Evolutionary conservation across 2,329 filamentous ascomycete genomes (phyloP), one percentile per base, ranked within the genome.

Genomic region (Colletotrichum siamense): DNA sequence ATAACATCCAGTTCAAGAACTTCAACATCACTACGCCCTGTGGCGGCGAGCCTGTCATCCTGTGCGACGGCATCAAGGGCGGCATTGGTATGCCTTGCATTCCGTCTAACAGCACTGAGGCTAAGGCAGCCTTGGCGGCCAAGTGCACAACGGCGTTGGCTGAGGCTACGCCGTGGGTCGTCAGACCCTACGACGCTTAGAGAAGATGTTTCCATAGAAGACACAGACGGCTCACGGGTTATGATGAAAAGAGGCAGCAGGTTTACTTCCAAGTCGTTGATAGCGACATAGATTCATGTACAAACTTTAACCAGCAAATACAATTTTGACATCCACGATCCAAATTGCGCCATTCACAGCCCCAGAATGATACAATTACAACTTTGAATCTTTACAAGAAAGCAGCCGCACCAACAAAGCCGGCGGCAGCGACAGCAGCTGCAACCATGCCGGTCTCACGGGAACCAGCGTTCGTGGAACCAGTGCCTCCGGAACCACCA

Each of bases 21-120:
- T 88, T 92, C 80, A 82, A 83, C 28, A 91, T 91, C 18, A 88
- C 85, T 5, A 91, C 87, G 55, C 91, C 91, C 0, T 85, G 85
- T 34, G 85, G 84, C n/a, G 84, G 81, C 24, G 81, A 85, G 8
- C 81, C 85, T 24, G 86, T 86, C 62, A 84, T 92, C 65, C 84
- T 90, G 49, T 92, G 90, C 78, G 88, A 91, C 78, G 88, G 83
- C n/a, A 84, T 88, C 79, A 80, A 81, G 49, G 86, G 85, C 8
- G 85, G 82, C 52, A 79, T 83, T 1, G 80, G 85, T 3, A 78
- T 81, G 6, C 83, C 82, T 22, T 86, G 85, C 69, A 80, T 85
- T 18, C 79, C 82, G 44, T 81, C 83, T 13, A 81, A 80, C 52
- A 87, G 82, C 77, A 71, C 79, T 2, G 82, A 83, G 77, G 84